Percentiles rank a stretch among this genome's conserved stretches.
Conservation (phyloP, 2,329 filamentous ascomycete species). For the Herpomyces periplanetae region DNA sequence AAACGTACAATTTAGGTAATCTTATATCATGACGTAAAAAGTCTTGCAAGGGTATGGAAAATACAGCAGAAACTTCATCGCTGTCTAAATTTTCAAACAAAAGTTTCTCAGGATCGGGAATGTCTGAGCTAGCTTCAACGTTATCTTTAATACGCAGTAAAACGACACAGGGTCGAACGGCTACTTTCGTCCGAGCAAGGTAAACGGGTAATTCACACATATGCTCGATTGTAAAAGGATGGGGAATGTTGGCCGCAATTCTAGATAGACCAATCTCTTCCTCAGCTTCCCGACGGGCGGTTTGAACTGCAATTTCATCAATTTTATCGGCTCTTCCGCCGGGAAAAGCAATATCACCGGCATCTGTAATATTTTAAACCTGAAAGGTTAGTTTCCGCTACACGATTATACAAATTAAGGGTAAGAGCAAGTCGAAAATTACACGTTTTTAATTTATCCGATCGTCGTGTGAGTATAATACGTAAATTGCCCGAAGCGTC, state of each 20-base stretch:
- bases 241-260: conserved; percentile 23
- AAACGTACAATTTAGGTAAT: conserved; percentile 12
- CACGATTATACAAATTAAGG: conserved; percentile 1
- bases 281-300: conserved; percentile 51
- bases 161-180: conserved; percentile 12
- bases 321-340: conserved; percentile 23
- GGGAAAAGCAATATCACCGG: conserved; percentile 56
- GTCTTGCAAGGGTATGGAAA: conserved; percentile 52
- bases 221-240: conserved; percentile 47
- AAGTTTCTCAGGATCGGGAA: conserved; percentile 19
- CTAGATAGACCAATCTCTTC: conserved; percentile 72
- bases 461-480: conserved; percentile 20
- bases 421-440: conserved; percentile 4
- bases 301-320: conserved; percentile 23
- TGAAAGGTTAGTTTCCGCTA: background rate
- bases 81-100: conserved; percentile 49
- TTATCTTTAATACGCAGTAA: conserved; percentile 22
- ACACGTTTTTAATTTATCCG: conserved; percentile 17
- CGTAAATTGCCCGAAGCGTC: conserved; percentile 38
- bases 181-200: conserved; percentile 12
- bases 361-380: conserved; percentile 11
- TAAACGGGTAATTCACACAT: conserved; percentile 35
- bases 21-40: conserved; percentile 25
- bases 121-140: no score
- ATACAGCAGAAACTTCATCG: conserved; percentile 68